Conservation (phyloP, 345 rosid genomes). For the Cardamine resedifolia region DNA sequence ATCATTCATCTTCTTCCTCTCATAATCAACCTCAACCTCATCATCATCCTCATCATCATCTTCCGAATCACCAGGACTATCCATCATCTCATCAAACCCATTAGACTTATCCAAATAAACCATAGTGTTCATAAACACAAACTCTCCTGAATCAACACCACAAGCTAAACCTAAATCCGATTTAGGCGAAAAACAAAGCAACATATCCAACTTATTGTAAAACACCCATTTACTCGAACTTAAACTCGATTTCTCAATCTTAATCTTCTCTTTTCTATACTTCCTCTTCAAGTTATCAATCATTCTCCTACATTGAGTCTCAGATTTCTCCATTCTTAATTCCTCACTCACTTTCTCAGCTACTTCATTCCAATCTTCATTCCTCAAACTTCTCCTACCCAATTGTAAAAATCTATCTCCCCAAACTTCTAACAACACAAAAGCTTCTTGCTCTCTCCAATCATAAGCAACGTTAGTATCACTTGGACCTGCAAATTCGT, state of each 20-base stretch:
- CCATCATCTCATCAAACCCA: conserved; percentile 87
- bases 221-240: conserved; percentile 75
- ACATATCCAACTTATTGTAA: conserved; percentile 80
- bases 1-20: conserved; percentile 58
- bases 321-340: conserved; percentile 70
- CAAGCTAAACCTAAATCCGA: conserved; percentile 78
- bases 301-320: conserved; percentile 83
- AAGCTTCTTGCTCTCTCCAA: conserved; percentile 91
- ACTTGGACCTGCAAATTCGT: conserved; percentile 70
- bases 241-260: conserved; percentile 45
- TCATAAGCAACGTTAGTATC: conserved; percentile 71
- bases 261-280: conserved; percentile 83
- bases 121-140: conserved; percentile 68
- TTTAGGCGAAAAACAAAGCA: conserved; percentile 60
- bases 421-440: conserved; percentile 86
- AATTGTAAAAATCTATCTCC: conserved; percentile 82
- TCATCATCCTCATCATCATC: conserved; percentile 55
- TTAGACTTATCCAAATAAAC: conserved; percentile 64
- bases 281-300: conserved; percentile 91
- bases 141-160: conserved; percentile 89
- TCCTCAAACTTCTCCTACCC: conserved; percentile 87
- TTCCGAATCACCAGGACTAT: conserved; percentile 80
- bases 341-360: conserved; percentile 88
- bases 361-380: conserved; percentile 95
- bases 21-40: conserved; percentile 64